These are phyloP conservation scores for Amorphotheca resinae DNA, from an alignment of 495 filamentous ascomycete species.

Conservation along the genomic window DNA sequence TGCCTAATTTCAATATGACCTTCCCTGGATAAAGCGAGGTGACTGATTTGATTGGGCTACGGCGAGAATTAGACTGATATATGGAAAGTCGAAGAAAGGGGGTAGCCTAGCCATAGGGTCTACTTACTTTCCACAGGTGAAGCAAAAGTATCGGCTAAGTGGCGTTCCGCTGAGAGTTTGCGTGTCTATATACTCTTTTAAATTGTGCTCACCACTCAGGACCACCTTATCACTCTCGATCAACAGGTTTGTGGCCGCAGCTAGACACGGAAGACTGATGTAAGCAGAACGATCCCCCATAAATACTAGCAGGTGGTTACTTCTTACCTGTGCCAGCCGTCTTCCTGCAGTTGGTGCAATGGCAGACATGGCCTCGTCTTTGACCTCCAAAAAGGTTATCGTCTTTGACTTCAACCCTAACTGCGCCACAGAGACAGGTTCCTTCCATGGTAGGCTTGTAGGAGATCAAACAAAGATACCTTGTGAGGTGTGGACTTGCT, in stretches of 20 bases:
- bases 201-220: conserved; percentile 25
- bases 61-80: background rate
- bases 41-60: conserved; percentile 28
- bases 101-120: background rate
- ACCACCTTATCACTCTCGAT: conserved; percentile 29
- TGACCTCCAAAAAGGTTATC: conserved; percentile 23
- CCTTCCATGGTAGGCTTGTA: conserved; percentile 16
- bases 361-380: conserved; percentile 25
- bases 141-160: conserved; percentile 29
- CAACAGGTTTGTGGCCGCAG: conserved; percentile 21
- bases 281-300: no score
- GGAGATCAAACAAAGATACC: no score
- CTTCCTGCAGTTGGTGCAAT: conserved; percentile 30
- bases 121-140: conserved; percentile 28
- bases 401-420: conserved; percentile 28
- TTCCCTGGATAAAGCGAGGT: conserved; percentile 21
- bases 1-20: conserved; percentile 30
- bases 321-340: conserved; percentile 26
- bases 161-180: conserved; percentile 27
- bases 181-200: conserved; percentile 26
- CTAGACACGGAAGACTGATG: no score
- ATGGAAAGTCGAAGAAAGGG: background rate
- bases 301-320: no score
- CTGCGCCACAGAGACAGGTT: conserved; percentile 27
- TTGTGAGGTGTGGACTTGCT: no score